Evolutionary conservation across 192 early-diverging fungal species (phyloP).

Genomic region (Chytriomyces confervae): DNA sequence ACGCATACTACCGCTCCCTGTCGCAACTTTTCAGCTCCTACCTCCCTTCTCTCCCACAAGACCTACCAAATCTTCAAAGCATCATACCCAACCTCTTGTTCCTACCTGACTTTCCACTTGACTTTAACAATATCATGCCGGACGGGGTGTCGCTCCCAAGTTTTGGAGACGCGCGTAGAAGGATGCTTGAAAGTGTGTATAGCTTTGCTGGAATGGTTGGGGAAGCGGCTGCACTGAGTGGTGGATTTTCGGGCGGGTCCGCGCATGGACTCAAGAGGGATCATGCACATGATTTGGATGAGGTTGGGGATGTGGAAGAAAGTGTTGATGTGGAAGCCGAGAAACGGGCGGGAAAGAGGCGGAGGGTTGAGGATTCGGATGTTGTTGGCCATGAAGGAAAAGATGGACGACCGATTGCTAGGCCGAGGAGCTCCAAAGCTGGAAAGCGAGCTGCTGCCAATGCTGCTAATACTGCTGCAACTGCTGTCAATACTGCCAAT

Average conservation of each 20-base stretch:
- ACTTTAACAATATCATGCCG: background rate
- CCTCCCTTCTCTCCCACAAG: conserved; percentile 33
- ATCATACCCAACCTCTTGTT: conserved; percentile 17
- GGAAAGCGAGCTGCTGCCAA: background rate
- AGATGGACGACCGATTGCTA: conserved; percentile 8
- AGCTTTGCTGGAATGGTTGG: conserved; percentile 20
- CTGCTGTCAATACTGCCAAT: background rate
- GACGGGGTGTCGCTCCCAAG: background rate
- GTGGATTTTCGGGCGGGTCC: background rate
- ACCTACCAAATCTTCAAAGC: conserved; percentile 23
- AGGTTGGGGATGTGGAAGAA: conserved; percentile 28
- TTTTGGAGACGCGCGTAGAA: conserved; percentile 14
- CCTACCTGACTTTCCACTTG: background rate
- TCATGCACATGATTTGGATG: conserved; percentile 21
- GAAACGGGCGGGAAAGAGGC: conserved; percentile 18
- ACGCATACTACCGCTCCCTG: conserved; percentile 49
- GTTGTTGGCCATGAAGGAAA: background rate
- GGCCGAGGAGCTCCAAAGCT: background rate
- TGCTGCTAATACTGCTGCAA: background rate
- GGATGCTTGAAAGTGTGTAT: conserved; percentile 22
- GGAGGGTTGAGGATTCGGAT: background rate
- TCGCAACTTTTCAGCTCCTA: conserved; percentile 46
- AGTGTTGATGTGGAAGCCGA: conserved; percentile 12
- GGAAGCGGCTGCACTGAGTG: background rate
- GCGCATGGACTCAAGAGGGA: conserved; percentile 15